These are phyloP conservation scores for Colletotrichum trifolii DNA, from an alignment of 2,329 filamentous ascomycete genomes.

Conservation along the genomic window DNA sequence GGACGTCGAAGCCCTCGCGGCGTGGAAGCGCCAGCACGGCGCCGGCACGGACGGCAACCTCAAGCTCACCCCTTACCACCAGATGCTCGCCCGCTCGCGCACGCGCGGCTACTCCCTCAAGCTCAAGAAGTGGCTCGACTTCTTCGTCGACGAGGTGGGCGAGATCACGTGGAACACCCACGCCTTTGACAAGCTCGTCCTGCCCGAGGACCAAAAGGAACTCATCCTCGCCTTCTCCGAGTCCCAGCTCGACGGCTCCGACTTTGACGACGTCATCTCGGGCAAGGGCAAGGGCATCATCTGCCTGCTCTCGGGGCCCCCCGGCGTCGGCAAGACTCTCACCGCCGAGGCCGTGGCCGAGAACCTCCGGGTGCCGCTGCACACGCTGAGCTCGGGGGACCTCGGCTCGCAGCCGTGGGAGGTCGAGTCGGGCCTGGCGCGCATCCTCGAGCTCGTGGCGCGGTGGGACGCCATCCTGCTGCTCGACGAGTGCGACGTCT, in stretches of 20 bases:
- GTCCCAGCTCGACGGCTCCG: slow-evolving; percentile 56
- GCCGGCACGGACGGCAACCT: slow-evolving; percentile 41
- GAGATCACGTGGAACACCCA: slow-evolving; percentile 60
- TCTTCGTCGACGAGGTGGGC: slow-evolving; percentile 57
- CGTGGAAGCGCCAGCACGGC: slow-evolving; percentile 41
- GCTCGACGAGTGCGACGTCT: slow-evolving; percentile 55
- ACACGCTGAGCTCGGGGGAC: slow-evolving; percentile 71
- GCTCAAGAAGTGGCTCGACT: slow-evolving; percentile 60
- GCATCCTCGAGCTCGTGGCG: slow-evolving; percentile 73
- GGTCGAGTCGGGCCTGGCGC: slow-evolving; percentile 69
- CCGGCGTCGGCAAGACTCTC: slow-evolving; percentile 62
- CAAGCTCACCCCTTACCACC: slow-evolving; percentile 46
- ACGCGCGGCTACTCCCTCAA: slow-evolving; percentile 61
- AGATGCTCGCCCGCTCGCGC: slow-evolving; percentile 45
- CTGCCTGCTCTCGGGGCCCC: slow-evolving; percentile 59
- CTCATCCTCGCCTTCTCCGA: slow-evolving; percentile 62
- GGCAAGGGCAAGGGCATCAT: slow-evolving; percentile 64
- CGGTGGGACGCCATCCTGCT: slow-evolving; percentile 54
- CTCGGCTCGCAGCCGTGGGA: slow-evolving; percentile 73
- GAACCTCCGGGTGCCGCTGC: slow-evolving; percentile 59
- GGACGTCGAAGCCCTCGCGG: slow-evolving; percentile 44
- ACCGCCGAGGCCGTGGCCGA: slow-evolving; percentile 63
- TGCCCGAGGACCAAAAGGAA: slow-evolving; percentile 61
- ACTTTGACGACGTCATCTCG: slow-evolving; percentile 63
- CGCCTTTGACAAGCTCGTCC: slow-evolving; percentile 61